A percentile compares a stretch with the other conserved stretches of the same genome.
Evolutionary conservation across 2,329 filamentous ascomycete genomes (phyloP).

Genomic region (Arthrobotrys iridis): DNA sequence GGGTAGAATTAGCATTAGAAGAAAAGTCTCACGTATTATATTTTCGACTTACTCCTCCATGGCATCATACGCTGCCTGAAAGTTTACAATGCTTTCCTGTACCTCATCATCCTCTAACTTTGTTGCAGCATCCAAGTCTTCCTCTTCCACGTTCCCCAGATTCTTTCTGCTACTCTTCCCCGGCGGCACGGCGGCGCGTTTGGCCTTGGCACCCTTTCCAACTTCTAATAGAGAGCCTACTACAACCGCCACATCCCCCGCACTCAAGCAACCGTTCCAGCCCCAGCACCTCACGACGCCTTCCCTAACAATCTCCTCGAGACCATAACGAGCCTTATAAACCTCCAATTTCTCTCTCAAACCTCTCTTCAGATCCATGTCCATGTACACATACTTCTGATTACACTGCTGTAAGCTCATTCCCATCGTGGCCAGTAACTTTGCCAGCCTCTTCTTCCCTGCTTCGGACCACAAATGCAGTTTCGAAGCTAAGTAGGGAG

Average conservation of each 20-base stretch:
- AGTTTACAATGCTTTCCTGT: constrained; percentile 73
- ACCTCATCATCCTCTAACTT: constrained; percentile 63
- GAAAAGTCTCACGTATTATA: not conserved
- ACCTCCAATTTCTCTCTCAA: constrained; percentile 85
- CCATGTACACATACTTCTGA: constrained; percentile 97
- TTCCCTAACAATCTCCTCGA: constrained; percentile 90
- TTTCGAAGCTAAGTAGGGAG: constrained; percentile 88
- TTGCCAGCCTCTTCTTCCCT: constrained; percentile 87
- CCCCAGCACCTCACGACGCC: constrained; percentile 98
- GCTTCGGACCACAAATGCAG: constrained; percentile 94
- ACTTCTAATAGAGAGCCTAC: constrained; percentile 93
- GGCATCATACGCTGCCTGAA: constrained; percentile 78
- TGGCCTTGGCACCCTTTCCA: constrained; percentile 67
- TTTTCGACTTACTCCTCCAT: constrained; percentile 70
- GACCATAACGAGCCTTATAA: constrained; percentile 90
- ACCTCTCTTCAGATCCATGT: constrained; percentile 92
- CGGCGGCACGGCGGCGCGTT: constrained; percentile 48
- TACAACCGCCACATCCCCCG: constrained; percentile 92
- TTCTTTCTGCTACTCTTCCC: constrained; percentile 4
- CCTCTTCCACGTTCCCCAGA: constrained; percentile 60
- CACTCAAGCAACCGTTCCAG: constrained; percentile 92
- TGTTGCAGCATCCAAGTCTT: constrained; percentile 63
- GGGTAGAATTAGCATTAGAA: constrained; percentile 61
- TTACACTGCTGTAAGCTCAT: constrained; percentile 92
- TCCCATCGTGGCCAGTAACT: constrained; percentile 97